Evolutionary conservation across 371 early-diverging fungal genomes (phyloP).

Genomic region (Mortierella sp.): DNA sequence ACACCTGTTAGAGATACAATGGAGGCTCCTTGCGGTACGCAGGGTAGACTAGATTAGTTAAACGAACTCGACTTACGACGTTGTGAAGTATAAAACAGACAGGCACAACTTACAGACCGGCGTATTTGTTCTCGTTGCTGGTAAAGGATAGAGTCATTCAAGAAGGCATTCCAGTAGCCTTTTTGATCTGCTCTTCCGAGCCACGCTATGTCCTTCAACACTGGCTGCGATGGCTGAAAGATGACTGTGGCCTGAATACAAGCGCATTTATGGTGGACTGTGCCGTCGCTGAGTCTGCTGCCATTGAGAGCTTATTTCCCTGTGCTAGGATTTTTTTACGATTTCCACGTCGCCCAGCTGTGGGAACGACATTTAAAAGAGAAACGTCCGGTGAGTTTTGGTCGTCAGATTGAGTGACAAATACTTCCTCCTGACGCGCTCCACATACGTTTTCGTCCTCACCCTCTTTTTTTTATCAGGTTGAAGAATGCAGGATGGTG

Average conservation of each 20-base stretch:
- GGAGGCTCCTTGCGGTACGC: no score
- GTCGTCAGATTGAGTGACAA: no score
- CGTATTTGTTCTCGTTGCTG: no score
- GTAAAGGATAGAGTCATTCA: no score
- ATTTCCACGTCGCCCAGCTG: constrained; percentile 12
- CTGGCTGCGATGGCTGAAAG: constrained; percentile 1
- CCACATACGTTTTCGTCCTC: background rate
- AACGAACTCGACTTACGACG: no score
- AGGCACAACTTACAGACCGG: no score
- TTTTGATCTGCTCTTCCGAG: constrained; percentile 12
- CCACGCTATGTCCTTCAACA: background rate
- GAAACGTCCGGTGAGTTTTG: no score
- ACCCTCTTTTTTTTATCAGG: constrained; percentile 11
- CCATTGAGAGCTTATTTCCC: constrained; percentile 8
- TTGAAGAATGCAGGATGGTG: constrained; percentile 18
- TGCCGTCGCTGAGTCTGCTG: constrained; percentile 17
- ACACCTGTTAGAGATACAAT: no score
- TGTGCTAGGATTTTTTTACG: constrained; percentile 5
- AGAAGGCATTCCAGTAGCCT: background rate
- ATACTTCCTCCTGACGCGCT: constrained; percentile 1
- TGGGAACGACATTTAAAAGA: constrained; percentile 18
- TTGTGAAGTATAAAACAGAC: no score
- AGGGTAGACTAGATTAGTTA: no score
- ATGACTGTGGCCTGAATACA: constrained; percentile 14
- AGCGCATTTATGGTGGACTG: no score